A percentile compares a stretch with the other conserved stretches of the same genome.
phyloP scores from a whole-genome alignment of 306 rosid species.

The Inga leiocalycina region DNA sequence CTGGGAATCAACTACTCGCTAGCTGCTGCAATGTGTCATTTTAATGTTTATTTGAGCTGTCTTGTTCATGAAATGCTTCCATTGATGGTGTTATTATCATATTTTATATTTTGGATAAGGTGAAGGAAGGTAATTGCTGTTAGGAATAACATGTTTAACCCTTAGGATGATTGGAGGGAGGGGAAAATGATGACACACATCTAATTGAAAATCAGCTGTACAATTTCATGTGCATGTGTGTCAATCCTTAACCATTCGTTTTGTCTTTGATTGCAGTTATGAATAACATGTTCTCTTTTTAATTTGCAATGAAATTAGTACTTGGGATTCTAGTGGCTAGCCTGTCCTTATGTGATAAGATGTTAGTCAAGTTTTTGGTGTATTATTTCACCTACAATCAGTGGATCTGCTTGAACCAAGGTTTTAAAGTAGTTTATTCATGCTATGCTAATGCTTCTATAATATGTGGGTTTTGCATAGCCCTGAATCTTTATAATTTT shows the following conservation, averaged over 20 bases:
- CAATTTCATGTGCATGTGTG: slow-evolving; percentile 39
- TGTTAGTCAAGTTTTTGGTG: too few species aligned
- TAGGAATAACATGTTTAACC: not conserved
- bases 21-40: not conserved
- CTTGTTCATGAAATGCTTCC: slow-evolving; percentile 1
- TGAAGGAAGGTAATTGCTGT: slow-evolving; percentile 28
- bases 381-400: too few species aligned
- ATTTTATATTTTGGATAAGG: not conserved
- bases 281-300: too few species aligned
- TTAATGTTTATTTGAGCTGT: not conserved
- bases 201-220: slow-evolving; percentile 39
- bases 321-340: slow-evolving; percentile 34
- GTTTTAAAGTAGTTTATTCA: too few species aligned
- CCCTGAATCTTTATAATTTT: too few species aligned
- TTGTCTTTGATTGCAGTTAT: too few species aligned
- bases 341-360: slow-evolving; percentile 35
- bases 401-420: too few species aligned
- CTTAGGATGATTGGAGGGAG: slow-evolving; percentile 34
- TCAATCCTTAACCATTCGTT: not conserved
- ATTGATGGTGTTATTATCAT: not conserved
- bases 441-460: too few species aligned
- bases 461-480: too few species aligned
- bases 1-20: too few species aligned
- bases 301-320: not conserved
- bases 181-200: slow-evolving; percentile 53